Conservation (phyloP, 73 alveolate genomes). For the Effrenium voratum region DNA sequence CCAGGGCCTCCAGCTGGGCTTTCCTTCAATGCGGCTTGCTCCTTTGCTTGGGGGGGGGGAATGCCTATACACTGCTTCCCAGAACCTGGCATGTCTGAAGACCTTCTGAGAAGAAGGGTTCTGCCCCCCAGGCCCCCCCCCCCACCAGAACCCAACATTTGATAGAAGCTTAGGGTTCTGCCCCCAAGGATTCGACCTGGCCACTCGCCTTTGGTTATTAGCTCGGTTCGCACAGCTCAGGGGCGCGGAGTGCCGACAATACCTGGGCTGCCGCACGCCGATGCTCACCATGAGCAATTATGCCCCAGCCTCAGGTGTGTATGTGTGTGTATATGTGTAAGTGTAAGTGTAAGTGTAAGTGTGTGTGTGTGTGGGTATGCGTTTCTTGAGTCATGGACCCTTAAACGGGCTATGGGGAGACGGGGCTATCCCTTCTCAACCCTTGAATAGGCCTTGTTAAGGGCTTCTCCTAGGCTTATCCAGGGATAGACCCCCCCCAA, state of each 20-base stretch:
- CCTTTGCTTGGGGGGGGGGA: too few species aligned
- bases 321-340: too few species aligned
- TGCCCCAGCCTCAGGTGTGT: neutral
- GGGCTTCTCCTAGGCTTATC: too few species aligned
- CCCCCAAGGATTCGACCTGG: neutral
- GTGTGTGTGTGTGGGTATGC: neutral
- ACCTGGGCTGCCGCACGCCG: conserved; percentile 80
- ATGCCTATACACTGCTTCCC: too few species aligned
- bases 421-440: too few species aligned
- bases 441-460: too few species aligned
- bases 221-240: too few species aligned
- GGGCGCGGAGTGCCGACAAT: conserved; percentile 51
- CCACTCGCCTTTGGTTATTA: neutral
- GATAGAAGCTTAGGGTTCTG: neutral
- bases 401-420: too few species aligned
- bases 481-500: too few species aligned
- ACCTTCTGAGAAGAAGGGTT: too few species aligned
- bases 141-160: neutral
- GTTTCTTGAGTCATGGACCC: neutral
- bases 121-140: neutral
- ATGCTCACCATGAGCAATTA: conserved; percentile 89
- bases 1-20: neutral
- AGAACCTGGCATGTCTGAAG: too few species aligned
- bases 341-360: neutral
- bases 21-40: too few species aligned